Base-by-base conservation (phyloP, 2,329 filamentous ascomycete species). In the Aspergillus candidus region DNA sequence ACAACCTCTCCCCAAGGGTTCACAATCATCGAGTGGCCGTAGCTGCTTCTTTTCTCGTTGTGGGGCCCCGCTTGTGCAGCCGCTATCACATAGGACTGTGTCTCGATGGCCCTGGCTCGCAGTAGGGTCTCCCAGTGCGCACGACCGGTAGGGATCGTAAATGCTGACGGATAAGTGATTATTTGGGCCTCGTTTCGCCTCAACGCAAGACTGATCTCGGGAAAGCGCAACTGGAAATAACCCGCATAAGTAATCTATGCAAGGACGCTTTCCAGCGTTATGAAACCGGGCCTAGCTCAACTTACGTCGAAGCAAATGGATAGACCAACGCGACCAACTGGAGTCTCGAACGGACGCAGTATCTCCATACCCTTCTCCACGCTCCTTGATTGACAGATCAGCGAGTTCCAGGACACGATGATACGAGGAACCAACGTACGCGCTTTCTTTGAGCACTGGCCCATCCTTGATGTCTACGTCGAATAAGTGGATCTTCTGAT, bases 401-500 rank as follows among this genome's bases (percentile, higher is more conserved):
- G 34, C 40, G n/a, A 44, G 31, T 10, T 22, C 3, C 4, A 11
- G 6, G 6, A 32, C 11, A 14, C 13, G 13, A 33, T 37, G 8
- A 3, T 11, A 29, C 12, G 8, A 5, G 10, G 12, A 11, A 11
- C 14, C 22, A 11, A 59, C 66, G 43, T 51, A 72, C 68, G 73
- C 68, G 59, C 78, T 83, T 61, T 87, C 83, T 53, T 75, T 79
- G 50, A 86, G 62, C 0, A 72, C 65, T 0, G 81, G 80, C 0
- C 79, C 79, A 17, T 70, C 69, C 43, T 75, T 68, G 46, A 81
- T 77, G 34, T 75, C 74, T 46, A 82, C 77, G 63, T 96, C 88
- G 67, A 97, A 96, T 11, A 96, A 76, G 63, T 96, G 90, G 29
- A 95, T 71, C 66, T 97, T 97, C 65, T 94, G 85, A 68, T 96